Evolutionary conservation across 2,329 filamentous ascomycete species (phyloP).

Genomic region (Aspergillus hortae): DNA sequence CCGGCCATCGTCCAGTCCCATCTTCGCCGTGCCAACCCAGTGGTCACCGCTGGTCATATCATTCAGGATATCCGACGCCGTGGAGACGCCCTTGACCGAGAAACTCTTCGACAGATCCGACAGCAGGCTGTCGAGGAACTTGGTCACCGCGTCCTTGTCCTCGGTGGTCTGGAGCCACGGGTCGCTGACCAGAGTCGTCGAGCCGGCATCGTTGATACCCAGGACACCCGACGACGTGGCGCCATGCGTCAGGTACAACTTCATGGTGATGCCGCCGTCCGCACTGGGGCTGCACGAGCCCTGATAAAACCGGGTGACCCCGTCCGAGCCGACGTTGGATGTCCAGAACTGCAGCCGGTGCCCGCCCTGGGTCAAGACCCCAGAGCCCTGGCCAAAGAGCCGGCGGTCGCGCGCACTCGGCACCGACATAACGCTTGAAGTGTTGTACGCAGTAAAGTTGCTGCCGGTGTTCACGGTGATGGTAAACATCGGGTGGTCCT

Average conservation of each 20-base stretch:
- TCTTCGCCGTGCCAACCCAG: conserved; percentile 55
- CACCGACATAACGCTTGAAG: conserved; percentile 10
- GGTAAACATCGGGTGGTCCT: conserved; percentile 35
- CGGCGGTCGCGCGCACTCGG: conserved; percentile 5
- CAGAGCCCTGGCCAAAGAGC: conserved; percentile 10
- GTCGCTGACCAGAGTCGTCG: conserved; percentile 12
- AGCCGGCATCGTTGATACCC: conserved; percentile 10
- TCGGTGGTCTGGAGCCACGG: conserved; percentile 15
- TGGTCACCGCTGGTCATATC: conserved; percentile 46
- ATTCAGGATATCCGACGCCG: conserved; percentile 12
- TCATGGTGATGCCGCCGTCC: conserved; percentile 15
- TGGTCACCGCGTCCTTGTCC: conserved; percentile 12
- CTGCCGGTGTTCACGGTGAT: conserved; percentile 14
- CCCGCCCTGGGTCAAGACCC: conserved; percentile 16
- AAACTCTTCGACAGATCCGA: conserved; percentile 12
- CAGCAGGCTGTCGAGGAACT: conserved; percentile 13
- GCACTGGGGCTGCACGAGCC: conserved; percentile 14
- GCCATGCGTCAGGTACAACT: conserved; percentile 19
- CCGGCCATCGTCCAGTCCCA: conserved; percentile 57
- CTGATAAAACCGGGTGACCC: conserved; percentile 19
- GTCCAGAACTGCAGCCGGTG: conserved; percentile 21
- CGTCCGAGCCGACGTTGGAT: conserved; percentile 16
- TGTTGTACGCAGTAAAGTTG: conserved; percentile 18
- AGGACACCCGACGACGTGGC: conserved; percentile 17
- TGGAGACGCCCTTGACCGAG: conserved; percentile 11